Evolutionary conservation across 129 eudicot species (phyloP).

Genomic region (Chrysanthemum lavandulifolium): DNA sequence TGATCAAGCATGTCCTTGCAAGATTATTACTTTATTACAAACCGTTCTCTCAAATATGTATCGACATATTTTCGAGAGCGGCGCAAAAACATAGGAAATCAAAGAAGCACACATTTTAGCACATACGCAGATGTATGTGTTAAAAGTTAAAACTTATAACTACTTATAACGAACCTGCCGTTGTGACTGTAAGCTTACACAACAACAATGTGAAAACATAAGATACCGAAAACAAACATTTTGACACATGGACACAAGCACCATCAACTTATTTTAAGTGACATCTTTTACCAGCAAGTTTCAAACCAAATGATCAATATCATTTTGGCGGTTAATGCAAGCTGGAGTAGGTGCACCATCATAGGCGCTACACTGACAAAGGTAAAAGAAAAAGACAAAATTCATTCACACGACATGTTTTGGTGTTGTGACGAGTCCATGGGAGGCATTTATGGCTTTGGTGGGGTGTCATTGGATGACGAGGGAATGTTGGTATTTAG

Average conservation of each 20-base stretch:
- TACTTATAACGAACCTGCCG: too few relatives aligned
- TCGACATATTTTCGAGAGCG: too few relatives aligned
- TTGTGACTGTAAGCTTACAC: too few relatives aligned
- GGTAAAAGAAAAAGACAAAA: not conserved
- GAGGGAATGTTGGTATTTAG: not conserved
- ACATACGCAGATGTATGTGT: too few relatives aligned
- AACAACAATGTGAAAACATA: not conserved
- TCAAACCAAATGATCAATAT: not conserved
- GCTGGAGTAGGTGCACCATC: not conserved
- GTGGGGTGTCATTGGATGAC: conserved; percentile 2
- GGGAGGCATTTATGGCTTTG: not conserved
- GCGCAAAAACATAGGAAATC: too few relatives aligned
- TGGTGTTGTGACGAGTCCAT: not conserved
- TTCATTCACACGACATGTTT: not conserved
- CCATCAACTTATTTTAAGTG: not conserved
- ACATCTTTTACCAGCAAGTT: not conserved
- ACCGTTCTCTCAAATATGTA: too few relatives aligned
- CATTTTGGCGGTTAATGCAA: too few relatives aligned
- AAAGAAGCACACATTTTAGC: too few relatives aligned
- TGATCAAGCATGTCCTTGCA: too few relatives aligned
- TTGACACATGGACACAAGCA: not conserved
- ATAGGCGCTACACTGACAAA: too few relatives aligned
- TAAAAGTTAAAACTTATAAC: too few relatives aligned
- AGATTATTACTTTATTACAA: too few relatives aligned
- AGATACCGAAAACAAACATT: not conserved